Evolutionary conservation across 768 basidiomycete genomes (phyloP), one percentile per base, ranked within the genome.

Genomic region (Lentinula detonsa): DNA sequence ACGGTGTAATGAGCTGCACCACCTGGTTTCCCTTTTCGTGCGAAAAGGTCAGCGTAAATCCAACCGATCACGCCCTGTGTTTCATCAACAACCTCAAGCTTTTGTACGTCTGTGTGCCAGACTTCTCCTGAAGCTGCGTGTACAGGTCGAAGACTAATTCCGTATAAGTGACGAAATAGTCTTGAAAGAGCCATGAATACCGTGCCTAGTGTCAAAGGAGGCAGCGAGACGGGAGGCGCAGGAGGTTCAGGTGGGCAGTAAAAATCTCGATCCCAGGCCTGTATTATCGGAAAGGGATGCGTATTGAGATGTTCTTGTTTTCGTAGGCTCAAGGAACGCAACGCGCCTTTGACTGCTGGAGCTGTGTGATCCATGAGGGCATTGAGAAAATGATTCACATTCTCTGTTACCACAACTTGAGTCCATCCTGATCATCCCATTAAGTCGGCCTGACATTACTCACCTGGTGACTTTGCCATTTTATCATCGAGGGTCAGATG

Each of bases 1-100:
- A 99, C 94, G 5, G 97, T 98, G 72, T 98, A 99, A 73, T 99
- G 97, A 1, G 97, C 97, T 0, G 97, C 95, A 3, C 95, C 93
- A 51, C 85, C 84, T 4, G 91, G 83, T 73, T 99, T 99, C 10
- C 92, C 93, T 34, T 79, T 76, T 46, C 97, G 78, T 1, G 86
- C 81, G 71, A 95, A 97, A 18, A 98, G 78, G 72, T 99, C 97
- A 9, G 92, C 88, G 69, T 95, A 99, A 70, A 99, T 90, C 84
- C 92, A 93, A 1, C 97, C 97, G 57, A 99, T 85, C 28, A 91
- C 72, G 0, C 95, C 95, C 64, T 83, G 84, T 13, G 86, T 79
- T 67, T 98, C 93, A 70, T 98, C 95, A 16, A 98, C 80, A 2
- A 99, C 96, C 69, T 95, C 90, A 31, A 99, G 77, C 73, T 98